Evolutionary conservation across 129 eudicot species (phyloP).

Genomic region (Apium graveolens): DNA sequence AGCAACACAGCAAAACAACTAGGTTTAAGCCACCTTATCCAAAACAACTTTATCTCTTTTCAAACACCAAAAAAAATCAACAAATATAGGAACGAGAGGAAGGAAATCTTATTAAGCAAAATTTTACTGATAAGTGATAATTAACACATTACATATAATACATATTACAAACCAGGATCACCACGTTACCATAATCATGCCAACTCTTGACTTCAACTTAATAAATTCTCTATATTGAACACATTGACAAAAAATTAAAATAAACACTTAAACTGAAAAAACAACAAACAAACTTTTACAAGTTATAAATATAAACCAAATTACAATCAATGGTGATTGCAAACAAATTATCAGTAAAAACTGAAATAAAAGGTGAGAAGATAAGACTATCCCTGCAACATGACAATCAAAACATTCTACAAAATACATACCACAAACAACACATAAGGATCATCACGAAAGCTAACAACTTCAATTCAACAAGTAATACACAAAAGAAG

Average conservation of each 20-base stretch:
- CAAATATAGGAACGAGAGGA: not conserved
- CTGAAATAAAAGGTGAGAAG: not conserved
- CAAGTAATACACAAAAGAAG: not conserved
- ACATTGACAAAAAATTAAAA: not conserved
- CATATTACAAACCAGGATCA: not conserved
- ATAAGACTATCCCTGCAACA: not conserved
- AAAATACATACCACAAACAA: not conserved
- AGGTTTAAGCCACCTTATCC: not conserved
- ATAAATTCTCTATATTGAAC: no score
- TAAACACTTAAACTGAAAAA: not conserved
- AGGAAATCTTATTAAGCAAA: not conserved
- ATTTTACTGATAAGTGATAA: not conserved
- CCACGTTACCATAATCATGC: not conserved
- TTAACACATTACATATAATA: not conserved
- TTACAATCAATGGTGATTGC: not conserved
- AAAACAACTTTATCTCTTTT: not conserved
- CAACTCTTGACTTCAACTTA: not conserved
- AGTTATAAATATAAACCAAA: not conserved
- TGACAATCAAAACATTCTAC: not conserved
- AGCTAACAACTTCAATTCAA: not conserved
- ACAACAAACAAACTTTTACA: not conserved
- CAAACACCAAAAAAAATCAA: not conserved
- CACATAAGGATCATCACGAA: not conserved
- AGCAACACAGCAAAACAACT: not conserved
- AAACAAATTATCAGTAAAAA: not conserved